phyloP scores from a whole-genome alignment of 108 stramenopile genomes.

The Cyclotella distinguenda region DNA sequence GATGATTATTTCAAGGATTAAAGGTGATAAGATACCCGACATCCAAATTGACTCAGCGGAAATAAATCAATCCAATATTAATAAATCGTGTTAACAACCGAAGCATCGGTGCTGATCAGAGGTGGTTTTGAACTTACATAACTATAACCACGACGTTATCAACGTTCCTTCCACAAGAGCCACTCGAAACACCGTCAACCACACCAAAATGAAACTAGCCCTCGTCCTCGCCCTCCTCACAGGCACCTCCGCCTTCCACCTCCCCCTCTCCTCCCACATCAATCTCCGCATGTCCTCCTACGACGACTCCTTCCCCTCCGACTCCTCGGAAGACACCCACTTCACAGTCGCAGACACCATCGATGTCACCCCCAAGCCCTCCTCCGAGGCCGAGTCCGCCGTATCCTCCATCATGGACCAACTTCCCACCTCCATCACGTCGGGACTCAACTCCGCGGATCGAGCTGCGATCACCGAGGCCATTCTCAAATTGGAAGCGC shows the following conservation, averaged over 20 bases:
- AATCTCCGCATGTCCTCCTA: conserved; percentile 43
- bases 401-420: conserved; percentile 68
- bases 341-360: conserved; percentile 56
- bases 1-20: too few species aligned
- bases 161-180: too few species aligned
- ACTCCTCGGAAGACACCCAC: conserved; percentile 61
- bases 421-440: conserved; percentile 53
- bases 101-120: too few species aligned
- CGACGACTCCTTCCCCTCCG: conserved; percentile 59
- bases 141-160: too few species aligned
- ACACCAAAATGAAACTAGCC: conserved; percentile 19
- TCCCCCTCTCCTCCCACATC: neutral
- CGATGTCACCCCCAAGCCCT: conserved; percentile 53
- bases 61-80: too few species aligned
- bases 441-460: conserved; percentile 26
- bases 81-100: too few species aligned
- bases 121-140: too few species aligned
- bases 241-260: conserved; percentile 3
- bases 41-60: too few species aligned
- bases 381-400: conserved; percentile 54
- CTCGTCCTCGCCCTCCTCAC: conserved; percentile 16
- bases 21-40: too few species aligned
- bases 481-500: conserved; percentile 61
- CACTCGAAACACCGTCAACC: neutral
- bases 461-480: conserved; percentile 53